Evolutionary conservation across 2,329 filamentous ascomycete genomes (phyloP).

Genomic region (Aspergillus transmontanensis): DNA sequence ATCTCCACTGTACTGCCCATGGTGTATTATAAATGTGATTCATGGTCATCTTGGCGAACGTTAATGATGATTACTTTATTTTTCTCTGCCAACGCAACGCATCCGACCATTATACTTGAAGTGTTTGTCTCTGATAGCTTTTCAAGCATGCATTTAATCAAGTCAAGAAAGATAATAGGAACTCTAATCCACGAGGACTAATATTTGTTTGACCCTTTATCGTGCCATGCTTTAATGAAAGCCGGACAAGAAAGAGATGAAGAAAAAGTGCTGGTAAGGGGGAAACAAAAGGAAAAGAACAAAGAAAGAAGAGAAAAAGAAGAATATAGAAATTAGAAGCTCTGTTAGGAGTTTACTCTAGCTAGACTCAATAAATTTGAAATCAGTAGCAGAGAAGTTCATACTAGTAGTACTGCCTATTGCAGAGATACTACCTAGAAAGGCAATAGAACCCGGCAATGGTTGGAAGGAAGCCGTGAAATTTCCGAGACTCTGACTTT

Average conservation of each 20-base stretch:
- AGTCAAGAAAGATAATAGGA: background rate
- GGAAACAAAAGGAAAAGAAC: too few species aligned
- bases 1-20: background rate
- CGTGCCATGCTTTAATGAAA: background rate
- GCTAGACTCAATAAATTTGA: background rate
- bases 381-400: background rate
- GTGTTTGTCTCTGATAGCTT: background rate
- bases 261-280: too few species aligned
- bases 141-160: background rate
- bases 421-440: slow-evolving; percentile 3
- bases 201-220: background rate
- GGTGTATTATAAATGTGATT: background rate
- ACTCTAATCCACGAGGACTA: background rate
- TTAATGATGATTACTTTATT: background rate
- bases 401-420: background rate
- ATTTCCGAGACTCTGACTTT: background rate
- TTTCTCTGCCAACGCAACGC: background rate
- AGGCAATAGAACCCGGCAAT: background rate
- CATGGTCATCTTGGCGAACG: background rate
- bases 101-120: background rate
- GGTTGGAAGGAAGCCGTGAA: background rate
- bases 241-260: too few species aligned
- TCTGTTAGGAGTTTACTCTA: background rate
- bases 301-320: background rate
- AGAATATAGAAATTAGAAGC: background rate